A percentile compares a stretch with the other conserved stretches of the same genome.
These are phyloP conservation scores for Yamadazyma membranifaciens DNA, from an alignment of 1,139 yeast species.

Conservation along the genomic window DNA sequence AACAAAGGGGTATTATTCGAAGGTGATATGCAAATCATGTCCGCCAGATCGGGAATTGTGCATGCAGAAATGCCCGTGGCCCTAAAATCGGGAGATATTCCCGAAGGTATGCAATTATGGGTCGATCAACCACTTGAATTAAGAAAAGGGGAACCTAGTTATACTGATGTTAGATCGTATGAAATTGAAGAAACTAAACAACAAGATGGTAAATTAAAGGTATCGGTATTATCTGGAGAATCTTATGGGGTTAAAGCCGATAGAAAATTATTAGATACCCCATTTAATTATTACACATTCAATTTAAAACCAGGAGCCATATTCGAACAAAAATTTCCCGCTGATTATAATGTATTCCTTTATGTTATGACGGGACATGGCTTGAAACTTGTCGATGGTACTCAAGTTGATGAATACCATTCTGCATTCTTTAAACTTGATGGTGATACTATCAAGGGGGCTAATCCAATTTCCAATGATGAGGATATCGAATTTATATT, in stretches of 20 bases:
- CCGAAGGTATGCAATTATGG: slow-evolving; percentile 85
- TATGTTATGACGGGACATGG: slow-evolving; percentile 64
- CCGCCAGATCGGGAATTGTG: slow-evolving; percentile 88
- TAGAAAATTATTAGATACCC: slow-evolving; percentile 80
- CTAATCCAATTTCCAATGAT: slow-evolving; percentile 34
- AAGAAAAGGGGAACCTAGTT: slow-evolving; percentile 72
- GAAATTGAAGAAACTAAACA: slow-evolving; percentile 67
- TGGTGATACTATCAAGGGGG: slow-evolving; percentile 57
- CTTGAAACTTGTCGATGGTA: slow-evolving; percentile 46
- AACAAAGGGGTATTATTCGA: slow-evolving; percentile 71
- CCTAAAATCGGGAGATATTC: slow-evolving; percentile 52
- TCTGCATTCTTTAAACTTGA: slow-evolving; percentile 66
- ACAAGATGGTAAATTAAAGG: slow-evolving; percentile 66
- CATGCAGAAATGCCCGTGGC: slow-evolving; percentile 84
- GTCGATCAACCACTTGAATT: slow-evolving; percentile 77
- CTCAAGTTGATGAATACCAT: slow-evolving; percentile 43
- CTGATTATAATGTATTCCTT: slow-evolving; percentile 68
- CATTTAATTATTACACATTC: slow-evolving; percentile 73
- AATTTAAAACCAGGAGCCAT: slow-evolving; percentile 66
- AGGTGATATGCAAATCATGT: slow-evolving; percentile 93
- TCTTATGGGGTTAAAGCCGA: slow-evolving; percentile 73
- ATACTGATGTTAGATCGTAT: slow-evolving; percentile 69
- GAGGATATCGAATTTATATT: slow-evolving; percentile 57
- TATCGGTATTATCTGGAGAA: slow-evolving; percentile 76
- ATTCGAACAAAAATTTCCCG: slow-evolving; percentile 62